Conservation (phyloP, 495 filamentous ascomycete species). For the Lindgomyces ingoldianus region DNA sequence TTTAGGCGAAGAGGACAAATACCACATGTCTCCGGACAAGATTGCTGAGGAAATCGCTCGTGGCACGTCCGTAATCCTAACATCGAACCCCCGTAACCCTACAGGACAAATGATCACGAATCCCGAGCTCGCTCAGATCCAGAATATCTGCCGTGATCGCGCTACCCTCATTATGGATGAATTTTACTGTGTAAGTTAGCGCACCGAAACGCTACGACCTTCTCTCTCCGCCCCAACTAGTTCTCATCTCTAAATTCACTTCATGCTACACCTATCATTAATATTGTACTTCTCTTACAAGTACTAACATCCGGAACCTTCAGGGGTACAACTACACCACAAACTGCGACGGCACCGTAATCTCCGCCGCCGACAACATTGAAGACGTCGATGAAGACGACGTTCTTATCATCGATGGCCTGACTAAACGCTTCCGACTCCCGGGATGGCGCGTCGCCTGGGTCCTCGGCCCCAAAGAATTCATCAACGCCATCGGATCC, state of each 20-base stretch:
- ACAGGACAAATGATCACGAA: constrained; percentile 84
- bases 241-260: no score
- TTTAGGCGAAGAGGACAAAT: constrained; percentile 76
- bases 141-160: constrained; percentile 86
- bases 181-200: constrained; percentile 70
- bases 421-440: constrained; percentile 95
- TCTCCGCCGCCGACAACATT: constrained; percentile 84
- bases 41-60: constrained; percentile 87
- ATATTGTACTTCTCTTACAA: no score
- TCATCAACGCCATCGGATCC: constrained; percentile 89
- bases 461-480: constrained; percentile 94
- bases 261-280: no score
- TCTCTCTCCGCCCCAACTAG: no score
- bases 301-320: not conserved
- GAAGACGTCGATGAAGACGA: constrained; percentile 70
- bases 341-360: constrained; percentile 83
- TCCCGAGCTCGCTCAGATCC: constrained; percentile 80
- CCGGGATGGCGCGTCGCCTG: constrained; percentile 97
- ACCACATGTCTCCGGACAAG: constrained; percentile 89
- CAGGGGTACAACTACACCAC: constrained; percentile 72
- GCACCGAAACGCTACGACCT: no score
- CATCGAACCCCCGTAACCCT: constrained; percentile 95
- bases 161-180: constrained; percentile 93
- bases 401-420: constrained; percentile 90
- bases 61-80: constrained; percentile 76